Conservation (phyloP, 2,329 filamentous ascomycete genomes). For the Talaromyces sp. region DNA sequence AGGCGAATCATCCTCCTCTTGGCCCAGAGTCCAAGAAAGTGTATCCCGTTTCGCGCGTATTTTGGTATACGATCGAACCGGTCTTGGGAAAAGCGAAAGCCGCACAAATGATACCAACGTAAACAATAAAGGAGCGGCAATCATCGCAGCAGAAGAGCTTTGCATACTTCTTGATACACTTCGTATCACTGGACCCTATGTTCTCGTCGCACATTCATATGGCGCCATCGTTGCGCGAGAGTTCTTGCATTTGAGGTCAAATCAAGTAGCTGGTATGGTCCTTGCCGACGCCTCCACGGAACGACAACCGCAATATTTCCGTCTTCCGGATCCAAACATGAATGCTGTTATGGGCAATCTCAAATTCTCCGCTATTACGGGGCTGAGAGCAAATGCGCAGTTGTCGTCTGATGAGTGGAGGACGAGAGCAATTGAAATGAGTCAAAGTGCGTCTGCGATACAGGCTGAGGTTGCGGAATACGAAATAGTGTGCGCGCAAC, state of each 20-base stretch:
- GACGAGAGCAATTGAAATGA: constrained; percentile 29
- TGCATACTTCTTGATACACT: constrained; percentile 27
- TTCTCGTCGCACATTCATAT: constrained; percentile 41
- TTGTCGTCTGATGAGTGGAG: constrained; percentile 37
- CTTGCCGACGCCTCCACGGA: constrained; percentile 38
- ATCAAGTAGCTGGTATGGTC: constrained; percentile 36
- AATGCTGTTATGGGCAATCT: constrained; percentile 30
- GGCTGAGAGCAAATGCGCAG: constrained; percentile 27
- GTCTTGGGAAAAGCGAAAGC: constrained; percentile 36
- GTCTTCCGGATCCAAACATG: constrained; percentile 31
- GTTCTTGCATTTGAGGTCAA: constrained; percentile 33
- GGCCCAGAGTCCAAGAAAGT: constrained; percentile 32
- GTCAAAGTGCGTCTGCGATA: constrained; percentile 22
- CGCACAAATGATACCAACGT: not conserved
- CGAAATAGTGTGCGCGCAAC: constrained; percentile 26
- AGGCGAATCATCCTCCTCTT: constrained; percentile 35
- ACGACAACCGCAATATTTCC: constrained; percentile 30
- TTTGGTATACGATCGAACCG: constrained; percentile 39
- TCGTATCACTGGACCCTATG: constrained; percentile 27
- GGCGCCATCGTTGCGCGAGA: constrained; percentile 40
- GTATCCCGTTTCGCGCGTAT: constrained; percentile 29
- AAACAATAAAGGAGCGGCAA: constrained; percentile 22
- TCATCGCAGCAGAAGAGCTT: constrained; percentile 31
- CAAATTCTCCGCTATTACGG: constrained; percentile 32
- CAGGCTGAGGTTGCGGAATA: constrained; percentile 25